Evolutionary conservation across 768 basidiomycete genomes (phyloP).

Genomic region (Termitomyces sp.): DNA sequence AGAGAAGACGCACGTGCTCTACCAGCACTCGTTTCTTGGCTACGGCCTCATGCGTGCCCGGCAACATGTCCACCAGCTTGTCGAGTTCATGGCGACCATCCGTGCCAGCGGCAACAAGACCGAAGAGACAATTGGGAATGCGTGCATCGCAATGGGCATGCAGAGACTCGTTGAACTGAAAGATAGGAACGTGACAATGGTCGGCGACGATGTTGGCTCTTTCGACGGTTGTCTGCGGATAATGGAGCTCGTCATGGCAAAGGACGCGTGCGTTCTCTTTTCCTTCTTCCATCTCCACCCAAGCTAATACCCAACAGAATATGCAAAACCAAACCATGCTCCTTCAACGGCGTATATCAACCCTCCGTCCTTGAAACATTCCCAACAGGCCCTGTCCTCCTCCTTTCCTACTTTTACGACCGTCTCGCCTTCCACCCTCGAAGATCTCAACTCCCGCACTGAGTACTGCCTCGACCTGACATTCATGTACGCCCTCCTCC

Average conservation of each 20-base stretch:
- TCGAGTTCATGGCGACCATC: conserved; percentile 77
- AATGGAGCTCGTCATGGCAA: conserved; percentile 88
- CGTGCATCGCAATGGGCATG: conserved; percentile 76
- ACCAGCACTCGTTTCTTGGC: conserved; percentile 97
- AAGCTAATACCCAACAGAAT: background rate
- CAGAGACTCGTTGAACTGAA: conserved; percentile 61
- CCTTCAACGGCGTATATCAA: conserved; percentile 66
- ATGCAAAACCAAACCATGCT: too few species aligned
- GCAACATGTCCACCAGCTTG: conserved; percentile 79
- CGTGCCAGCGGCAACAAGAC: conserved; percentile 19
- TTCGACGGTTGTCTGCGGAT: conserved; percentile 86
- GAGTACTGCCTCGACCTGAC: conserved; percentile 97
- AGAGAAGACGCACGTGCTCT: conserved; percentile 68
- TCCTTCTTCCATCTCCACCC: background rate
- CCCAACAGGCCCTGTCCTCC: too few species aligned
- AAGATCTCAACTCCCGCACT: conserved; percentile 76
- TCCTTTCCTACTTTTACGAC: conserved; percentile 36
- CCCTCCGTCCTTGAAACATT: conserved; percentile 33
- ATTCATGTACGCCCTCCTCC: conserved; percentile 87
- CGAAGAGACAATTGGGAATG: conserved; percentile 51
- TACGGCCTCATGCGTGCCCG: conserved; percentile 93
- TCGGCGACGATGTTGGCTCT: conserved; percentile 74
- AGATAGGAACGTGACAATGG: conserved; percentile 74
- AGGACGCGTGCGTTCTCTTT: conserved; percentile 71
- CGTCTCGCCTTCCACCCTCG: conserved; percentile 55